Conservation (phyloP, 2,329 filamentous ascomycete species). For the Cryoendolithus antarcticus region DNA sequence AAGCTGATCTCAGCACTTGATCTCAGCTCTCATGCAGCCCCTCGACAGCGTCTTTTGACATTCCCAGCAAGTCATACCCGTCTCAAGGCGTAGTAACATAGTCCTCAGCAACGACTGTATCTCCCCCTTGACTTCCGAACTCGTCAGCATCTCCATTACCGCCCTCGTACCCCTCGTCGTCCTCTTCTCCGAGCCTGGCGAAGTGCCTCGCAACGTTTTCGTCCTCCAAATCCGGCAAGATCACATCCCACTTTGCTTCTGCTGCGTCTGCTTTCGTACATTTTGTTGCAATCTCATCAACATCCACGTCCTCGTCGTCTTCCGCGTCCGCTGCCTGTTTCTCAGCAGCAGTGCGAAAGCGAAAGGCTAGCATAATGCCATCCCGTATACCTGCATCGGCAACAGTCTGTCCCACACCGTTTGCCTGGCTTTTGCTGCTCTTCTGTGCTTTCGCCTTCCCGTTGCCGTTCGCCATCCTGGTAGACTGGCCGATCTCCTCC, state of each 20-base stretch:
- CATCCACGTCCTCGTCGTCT: slow-evolving; percentile 10
- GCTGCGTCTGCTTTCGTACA: slow-evolving; percentile 3
- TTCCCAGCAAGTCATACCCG: too few species aligned
- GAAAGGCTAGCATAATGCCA: slow-evolving; percentile 24
- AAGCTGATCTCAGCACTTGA: slow-evolving; percentile 7
- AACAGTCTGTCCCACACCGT: slow-evolving; percentile 22
- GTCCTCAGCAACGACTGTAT: neutral
- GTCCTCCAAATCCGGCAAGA: slow-evolving; percentile 20
- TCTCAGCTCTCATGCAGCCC: too few species aligned
- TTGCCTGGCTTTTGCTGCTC: slow-evolving; percentile 19
- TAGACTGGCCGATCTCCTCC: slow-evolving; percentile 19
- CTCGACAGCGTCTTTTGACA: too few species aligned
- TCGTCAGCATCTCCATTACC: slow-evolving; percentile 6
- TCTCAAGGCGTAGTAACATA: neutral
- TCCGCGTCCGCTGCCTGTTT: slow-evolving; percentile 7
- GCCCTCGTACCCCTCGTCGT: slow-evolving; percentile 14
- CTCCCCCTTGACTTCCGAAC: neutral
- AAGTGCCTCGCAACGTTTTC: too few species aligned
- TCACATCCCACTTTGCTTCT: slow-evolving; percentile 21
- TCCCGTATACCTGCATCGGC: slow-evolving; percentile 22
- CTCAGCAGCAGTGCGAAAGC: slow-evolving; percentile 15
- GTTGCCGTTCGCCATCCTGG: slow-evolving; percentile 21
- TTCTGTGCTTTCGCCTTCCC: slow-evolving; percentile 26
- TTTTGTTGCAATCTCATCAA: slow-evolving; percentile 8
- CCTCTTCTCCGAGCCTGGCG: too few species aligned